Evolutionary conservation across 176 grass and related monocot genomes (phyloP), one percentile per base, ranked within the genome.

Genomic region (Oryza glumipatula): DNA sequence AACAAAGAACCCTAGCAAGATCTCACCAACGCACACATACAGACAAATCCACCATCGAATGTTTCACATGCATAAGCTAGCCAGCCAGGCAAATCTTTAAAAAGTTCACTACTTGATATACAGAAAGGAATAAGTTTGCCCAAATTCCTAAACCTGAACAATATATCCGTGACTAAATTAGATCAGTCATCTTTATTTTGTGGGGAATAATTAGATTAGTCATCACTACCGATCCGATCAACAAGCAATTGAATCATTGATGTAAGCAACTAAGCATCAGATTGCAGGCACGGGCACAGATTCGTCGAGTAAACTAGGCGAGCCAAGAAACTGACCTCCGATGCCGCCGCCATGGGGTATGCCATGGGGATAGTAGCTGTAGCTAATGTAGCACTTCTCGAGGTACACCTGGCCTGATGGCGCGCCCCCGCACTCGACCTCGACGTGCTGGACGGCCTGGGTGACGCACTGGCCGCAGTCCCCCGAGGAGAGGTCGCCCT

Each of bases 361-460:
- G 67, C 96, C 96, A 60, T 96, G 85, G 1, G 84, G 87, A 65
- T 98, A 95, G 83, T 95, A 98, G 89, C 72, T 96, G 85, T 94
- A 99, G 83, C 86, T 99, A 77, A 99, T 99, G 89, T 99, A 99
- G 91, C 96, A 99, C 91, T 99, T 99, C 67, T 99, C 89, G 15
- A 95, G 93, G 84, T 96, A 99, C 32, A 96, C 89, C 89, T 99
- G 96, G 12, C 93, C 96, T 24, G 96, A 99, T 17, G 78, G 45
- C 3, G 93, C 93, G 48, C 91, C 96, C 70, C 96, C 96, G 85
- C 96, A 99, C 91, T 96, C 96, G 64, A 92, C 96, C 86, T 92
- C 85, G 17, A 94, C 94, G 76, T 92, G 92, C 84, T 99, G 96
- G 71, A 94, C 93, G 15, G 96, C 93, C 86, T 99, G 91, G 11